Evolutionary conservation across 108 stramenopile species (phyloP).

Genomic region (Cyclotella distinguenda): DNA sequence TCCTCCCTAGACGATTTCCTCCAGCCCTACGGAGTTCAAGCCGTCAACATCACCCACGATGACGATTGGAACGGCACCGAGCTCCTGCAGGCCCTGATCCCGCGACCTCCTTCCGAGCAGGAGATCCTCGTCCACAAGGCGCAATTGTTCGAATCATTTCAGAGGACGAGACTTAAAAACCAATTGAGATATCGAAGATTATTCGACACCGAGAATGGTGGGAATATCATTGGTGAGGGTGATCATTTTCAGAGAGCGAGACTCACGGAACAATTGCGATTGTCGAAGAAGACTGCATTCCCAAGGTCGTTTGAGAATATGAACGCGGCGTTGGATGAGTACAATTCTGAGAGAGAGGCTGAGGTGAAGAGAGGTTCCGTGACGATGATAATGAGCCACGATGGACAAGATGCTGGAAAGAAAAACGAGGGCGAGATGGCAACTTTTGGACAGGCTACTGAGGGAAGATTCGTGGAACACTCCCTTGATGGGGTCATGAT

Average conservation of each 20-base stretch:
- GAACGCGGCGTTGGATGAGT: no score
- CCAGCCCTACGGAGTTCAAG: slow-evolving; percentile 32
- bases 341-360: no score
- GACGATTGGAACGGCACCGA: slow-evolving; percentile 5
- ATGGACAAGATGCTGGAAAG: neutral
- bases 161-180: slow-evolving; percentile 18
- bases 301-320: no score
- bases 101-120: slow-evolving; percentile 1
- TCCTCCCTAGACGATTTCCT: slow-evolving; percentile 34
- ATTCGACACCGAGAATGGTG: neutral
- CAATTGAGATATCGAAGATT: slow-evolving; percentile 9
- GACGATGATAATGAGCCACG: no score
- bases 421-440: neutral
- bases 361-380: no score
- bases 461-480: neutral
- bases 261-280: neutral
- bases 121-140: neutral
- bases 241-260: slow-evolving; percentile 6
- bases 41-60: neutral
- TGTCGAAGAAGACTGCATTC: no score
- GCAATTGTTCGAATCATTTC: slow-evolving; percentile 18
- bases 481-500: neutral
- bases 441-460: neutral
- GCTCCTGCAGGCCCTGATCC: slow-evolving; percentile 25
- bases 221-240: slow-evolving; percentile 15